Base-by-base conservation (phyloP, 2,329 filamentous ascomycete genomes). In the Pseudocercospora fuligena region DNA sequence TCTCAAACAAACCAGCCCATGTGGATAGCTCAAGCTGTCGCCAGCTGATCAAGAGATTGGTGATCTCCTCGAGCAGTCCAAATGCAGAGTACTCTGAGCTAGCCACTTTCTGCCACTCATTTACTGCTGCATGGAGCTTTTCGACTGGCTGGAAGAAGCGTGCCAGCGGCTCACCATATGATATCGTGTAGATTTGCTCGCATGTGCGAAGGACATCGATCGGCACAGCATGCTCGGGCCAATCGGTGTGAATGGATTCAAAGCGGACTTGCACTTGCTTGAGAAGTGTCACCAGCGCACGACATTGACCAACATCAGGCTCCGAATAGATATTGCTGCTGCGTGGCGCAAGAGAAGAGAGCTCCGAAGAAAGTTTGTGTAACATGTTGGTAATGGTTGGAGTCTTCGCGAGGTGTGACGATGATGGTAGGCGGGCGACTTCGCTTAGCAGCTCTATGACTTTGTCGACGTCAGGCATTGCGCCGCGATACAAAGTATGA, bases 51-150 rank as follows among this genome's bases (percentile, higher is more conserved):
- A 97, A 90, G 27, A 92, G 87, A 59, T 88, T 87, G 0, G 94
- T 97, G 12, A 98, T 81, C 53, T 88, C 86, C 68, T 96, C 90
- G 71, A 96, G 93, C 1, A 94, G 82, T 9, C 84, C 78, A 0
- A 86, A 84, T 1, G 90, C 91, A 9, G 88, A 90, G 77, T 92
- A 92, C 43, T 91, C 88, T 69, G 88, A 88, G 81, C 92, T 97
- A 2, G 94, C 94, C 79, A 97, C 94, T 49, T 91, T 89, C 77
- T 99, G 93, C 95, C 95, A 99, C 79, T 98, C 93, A 69, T 97
- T 90, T 58, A 99, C 87, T 70, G 90, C 89, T 0, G 85, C 86
- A 79, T 98, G 92, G 4, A 99, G 84, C 70, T 94, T 93, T 78
- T 99, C 96, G 2, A 95, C 86, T 75, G 91, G 92, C 1, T 91